Percentiles rank a stretch among this genome's conserved stretches.
Conservation (phyloP, 306 rosid genomes). For the Quercus agrifolia region DNA sequence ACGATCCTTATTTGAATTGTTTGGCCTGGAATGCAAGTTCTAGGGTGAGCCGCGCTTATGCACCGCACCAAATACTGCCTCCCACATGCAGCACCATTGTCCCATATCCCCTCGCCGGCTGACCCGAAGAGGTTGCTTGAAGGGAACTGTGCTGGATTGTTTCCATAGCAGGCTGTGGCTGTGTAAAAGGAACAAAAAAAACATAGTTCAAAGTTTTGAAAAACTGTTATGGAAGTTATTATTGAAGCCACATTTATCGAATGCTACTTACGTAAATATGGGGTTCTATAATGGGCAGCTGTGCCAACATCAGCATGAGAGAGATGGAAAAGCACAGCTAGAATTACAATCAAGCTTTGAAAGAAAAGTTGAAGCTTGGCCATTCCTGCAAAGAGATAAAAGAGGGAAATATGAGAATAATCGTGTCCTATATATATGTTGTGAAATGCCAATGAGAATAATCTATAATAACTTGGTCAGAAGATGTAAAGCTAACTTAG, state of each 20-base stretch:
- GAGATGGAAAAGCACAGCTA: conserved; percentile 16
- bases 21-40: conserved; percentile 47
- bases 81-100: conserved; percentile 90
- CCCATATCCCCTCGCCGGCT: conserved; percentile 87
- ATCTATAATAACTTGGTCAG: no score
- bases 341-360: conserved; percentile 7
- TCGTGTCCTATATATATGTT: no score
- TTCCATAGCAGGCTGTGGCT: conserved; percentile 60
- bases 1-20: conserved; percentile 58
- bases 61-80: conserved; percentile 67
- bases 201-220: background rate
- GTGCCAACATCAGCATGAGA: conserved; percentile 60
- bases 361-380: background rate
- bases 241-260: background rate
- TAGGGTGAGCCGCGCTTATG: conserved; percentile 44
- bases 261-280: conserved; percentile 52
- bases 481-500: no score
- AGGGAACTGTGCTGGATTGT: conserved; percentile 41
- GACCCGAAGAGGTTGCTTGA: conserved; percentile 59
- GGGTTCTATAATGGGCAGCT: conserved; percentile 49
- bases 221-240: background rate
- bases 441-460: no score
- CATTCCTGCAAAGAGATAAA: conserved; percentile 24
- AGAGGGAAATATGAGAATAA: no score
- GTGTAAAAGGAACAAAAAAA: background rate